phyloP scores from a whole-genome alignment of 2,329 filamentous ascomycete genomes.

The Cercospora sp. region DNA sequence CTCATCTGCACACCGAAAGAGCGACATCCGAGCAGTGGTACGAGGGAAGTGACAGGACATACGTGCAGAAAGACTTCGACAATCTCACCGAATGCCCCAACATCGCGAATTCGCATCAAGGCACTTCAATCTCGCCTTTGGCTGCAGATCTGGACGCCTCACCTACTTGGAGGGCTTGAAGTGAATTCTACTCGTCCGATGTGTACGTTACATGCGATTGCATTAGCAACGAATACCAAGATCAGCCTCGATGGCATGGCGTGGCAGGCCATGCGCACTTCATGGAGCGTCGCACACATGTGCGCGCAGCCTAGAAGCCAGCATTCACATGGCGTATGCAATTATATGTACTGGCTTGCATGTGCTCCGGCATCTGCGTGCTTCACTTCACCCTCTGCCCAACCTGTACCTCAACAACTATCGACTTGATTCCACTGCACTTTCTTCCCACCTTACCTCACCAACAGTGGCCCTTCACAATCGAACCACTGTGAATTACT shows the following conservation, averaged over 20 bases:
- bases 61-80: background rate
- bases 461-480: background rate
- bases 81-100: background rate
- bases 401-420: background rate
- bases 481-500: background rate
- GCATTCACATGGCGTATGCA: background rate
- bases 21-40: background rate
- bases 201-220: background rate
- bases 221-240: background rate
- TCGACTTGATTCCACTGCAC: background rate
- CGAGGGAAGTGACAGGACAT: background rate
- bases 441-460: background rate
- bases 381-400: background rate
- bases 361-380: background rate
- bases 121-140: background rate
- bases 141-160: background rate
- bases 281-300: slow-evolving; percentile 1
- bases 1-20: background rate
- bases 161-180: background rate
- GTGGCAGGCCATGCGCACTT: background rate
- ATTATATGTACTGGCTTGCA: background rate
- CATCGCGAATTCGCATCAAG: background rate
- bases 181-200: background rate
- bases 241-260: background rate
- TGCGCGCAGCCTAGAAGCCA: background rate